Evolutionary conservation across 1,284 basidiomycete species (phyloP).

Genomic region (Sporisorium iseilematis-ciliati): DNA sequence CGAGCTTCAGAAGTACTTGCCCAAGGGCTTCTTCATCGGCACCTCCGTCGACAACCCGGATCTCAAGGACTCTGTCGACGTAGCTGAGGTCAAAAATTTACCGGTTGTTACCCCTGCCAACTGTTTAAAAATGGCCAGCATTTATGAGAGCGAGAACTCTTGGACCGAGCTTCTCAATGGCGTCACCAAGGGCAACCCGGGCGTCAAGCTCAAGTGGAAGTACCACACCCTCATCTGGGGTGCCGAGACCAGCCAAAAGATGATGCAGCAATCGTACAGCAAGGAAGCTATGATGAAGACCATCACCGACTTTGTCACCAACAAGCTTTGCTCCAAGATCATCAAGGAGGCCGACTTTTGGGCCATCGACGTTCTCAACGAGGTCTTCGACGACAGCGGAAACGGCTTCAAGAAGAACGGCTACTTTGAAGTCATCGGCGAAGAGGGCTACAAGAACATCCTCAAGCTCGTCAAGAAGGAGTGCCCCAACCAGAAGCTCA

Average conservation of each 20-base stretch:
- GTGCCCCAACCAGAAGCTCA: conserved; percentile 43
- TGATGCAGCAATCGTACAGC: conserved; percentile 41
- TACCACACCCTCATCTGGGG: conserved; percentile 50
- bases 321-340: conserved; percentile 49
- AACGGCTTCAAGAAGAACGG: conserved; percentile 49
- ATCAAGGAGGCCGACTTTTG: conserved; percentile 51
- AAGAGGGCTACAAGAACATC: conserved; percentile 44
- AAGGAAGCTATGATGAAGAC: conserved; percentile 55
- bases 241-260: conserved; percentile 24
- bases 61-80: conserved; percentile 30
- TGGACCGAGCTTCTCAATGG: conserved; percentile 37
- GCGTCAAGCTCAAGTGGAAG: conserved; percentile 23
- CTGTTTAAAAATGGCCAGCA: conserved; percentile 37
- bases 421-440: conserved; percentile 47
- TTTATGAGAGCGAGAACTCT: conserved; percentile 34
- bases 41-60: conserved; percentile 33
- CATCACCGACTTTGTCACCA: conserved; percentile 41
- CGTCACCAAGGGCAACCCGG: conserved; percentile 19
- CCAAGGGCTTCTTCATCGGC: conserved; percentile 43
- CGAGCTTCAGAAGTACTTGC: conserved; percentile 25
- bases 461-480: conserved; percentile 44
- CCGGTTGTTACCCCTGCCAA: conserved; percentile 35
- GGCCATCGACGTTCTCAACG: conserved; percentile 50
- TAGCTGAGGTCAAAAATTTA: conserved; percentile 23
- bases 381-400: conserved; percentile 45